Evolutionary conservation across 1,284 basidiomycete genomes (phyloP), one percentile per base, ranked within the genome.

Genomic region (Volvariella volvacea): DNA sequence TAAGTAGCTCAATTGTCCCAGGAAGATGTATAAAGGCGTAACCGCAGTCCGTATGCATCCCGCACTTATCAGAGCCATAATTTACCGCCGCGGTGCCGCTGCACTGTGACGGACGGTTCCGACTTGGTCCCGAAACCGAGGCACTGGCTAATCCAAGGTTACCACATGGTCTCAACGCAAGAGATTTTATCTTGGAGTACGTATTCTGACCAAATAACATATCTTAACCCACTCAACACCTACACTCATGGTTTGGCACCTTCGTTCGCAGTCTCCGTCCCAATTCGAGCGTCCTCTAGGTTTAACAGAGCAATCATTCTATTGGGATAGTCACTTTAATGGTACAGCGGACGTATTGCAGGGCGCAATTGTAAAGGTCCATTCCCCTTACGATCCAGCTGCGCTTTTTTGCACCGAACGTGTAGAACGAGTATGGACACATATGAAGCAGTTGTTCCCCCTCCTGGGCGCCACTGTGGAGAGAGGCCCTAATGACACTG

Each of bases 331-430:
- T 21, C 52, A 57, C 32, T 66, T 71, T 48, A 59, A 64, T 43
- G 65, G 75, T 28, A 72, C 70, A 3, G 67, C 73, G 1, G 73
- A 74, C 54, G 66, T 62, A 8, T 47, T 71, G 28, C 65, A 63
- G 40, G 56, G 63, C 40, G 58, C 64, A n/a, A 54, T 63, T 41
- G 54, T 71, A 8, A 51, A 65, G 41, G 47, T 61, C 19, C 44
- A 46, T 22, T 39, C 33, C 4, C 6, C 6, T 28, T 33, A 32
- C 9, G 32, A 44, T 38, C 41, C 42, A 34, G 33, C 50, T 32
- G 42, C 39, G 22, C 47, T 58, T 22, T 50, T 51, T 43, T 50
- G 49, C 8, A 47, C 48, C 12, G 52, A 56, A 7, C 71, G 70
- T 44, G 51, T 77, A 17, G 43, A 44, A 6, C 55, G 59, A 19